A percentile compares a stretch with the other conserved stretches of the same genome.
Conservation (phyloP, 495 filamentous ascomycete species). For the Aspergillus heteromorphus region DNA sequence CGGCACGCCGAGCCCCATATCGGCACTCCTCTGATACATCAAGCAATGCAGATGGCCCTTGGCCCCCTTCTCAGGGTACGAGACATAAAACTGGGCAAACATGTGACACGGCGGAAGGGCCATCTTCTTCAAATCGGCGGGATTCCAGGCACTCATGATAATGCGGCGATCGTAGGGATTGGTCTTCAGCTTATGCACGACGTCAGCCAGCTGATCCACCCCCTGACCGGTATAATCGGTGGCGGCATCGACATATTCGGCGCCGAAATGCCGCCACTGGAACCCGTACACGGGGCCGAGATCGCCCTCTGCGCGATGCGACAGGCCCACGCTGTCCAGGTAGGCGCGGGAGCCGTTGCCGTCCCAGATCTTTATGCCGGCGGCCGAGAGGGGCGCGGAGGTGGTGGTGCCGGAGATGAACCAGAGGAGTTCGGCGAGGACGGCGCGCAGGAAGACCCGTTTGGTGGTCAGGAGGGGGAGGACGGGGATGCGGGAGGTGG, state of each 20-base stretch:
- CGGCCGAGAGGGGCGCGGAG: slow-evolving; percentile 61
- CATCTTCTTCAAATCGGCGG: slow-evolving; percentile 79
- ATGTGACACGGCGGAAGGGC: slow-evolving; percentile 96
- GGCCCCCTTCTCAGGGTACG: slow-evolving; percentile 47
- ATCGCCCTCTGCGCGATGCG: slow-evolving; percentile 76
- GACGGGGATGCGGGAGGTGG: slow-evolving; percentile 44
- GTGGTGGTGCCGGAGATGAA: slow-evolving; percentile 84
- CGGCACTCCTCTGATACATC: slow-evolving; percentile 89
- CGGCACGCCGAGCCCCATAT: slow-evolving; percentile 95
- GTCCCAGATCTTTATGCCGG: slow-evolving; percentile 96
- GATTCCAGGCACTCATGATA: slow-evolving; percentile 91
- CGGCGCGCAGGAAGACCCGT: slow-evolving; percentile 87
- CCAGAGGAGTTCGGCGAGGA: slow-evolving; percentile 94
- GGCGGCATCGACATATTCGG: slow-evolving; percentile 71
- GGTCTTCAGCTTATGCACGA: slow-evolving; percentile 73
- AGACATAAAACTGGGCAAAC: slow-evolving; percentile 98
- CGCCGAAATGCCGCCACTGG: slow-evolving; percentile 98
- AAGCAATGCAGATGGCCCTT: slow-evolving; percentile 73
- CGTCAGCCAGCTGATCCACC: slow-evolving; percentile 83
- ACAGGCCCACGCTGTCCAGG: slow-evolving; percentile 77
- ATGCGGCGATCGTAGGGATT: slow-evolving; percentile 86
- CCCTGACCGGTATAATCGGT: slow-evolving; percentile 85
- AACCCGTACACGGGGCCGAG: slow-evolving; percentile 97
- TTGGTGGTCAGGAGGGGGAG: slow-evolving; percentile 95
- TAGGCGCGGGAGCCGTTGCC: slow-evolving; percentile 87